Evolutionary conservation across 2,329 filamentous ascomycete genomes (phyloP).

Genomic region (Aspergillus versicolor): DNA sequence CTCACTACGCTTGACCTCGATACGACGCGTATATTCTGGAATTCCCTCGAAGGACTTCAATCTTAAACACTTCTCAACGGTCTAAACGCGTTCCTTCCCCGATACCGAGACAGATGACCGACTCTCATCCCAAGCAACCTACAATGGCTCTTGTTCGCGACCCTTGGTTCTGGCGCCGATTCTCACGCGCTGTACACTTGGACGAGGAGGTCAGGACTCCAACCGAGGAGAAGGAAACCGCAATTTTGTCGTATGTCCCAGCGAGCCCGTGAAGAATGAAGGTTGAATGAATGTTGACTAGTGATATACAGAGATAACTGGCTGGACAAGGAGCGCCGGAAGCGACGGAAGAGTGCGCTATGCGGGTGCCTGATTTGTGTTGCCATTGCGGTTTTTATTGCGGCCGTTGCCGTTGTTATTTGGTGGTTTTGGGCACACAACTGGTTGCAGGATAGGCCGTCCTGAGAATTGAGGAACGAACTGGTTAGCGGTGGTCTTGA

Average conservation of each 20-base stretch:
- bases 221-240: conserved; percentile 18
- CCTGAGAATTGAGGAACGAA: neutral
- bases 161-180: conserved; percentile 61
- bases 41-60: neutral
- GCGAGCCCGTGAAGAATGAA: neutral
- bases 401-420: conserved; percentile 42
- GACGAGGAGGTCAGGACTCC: conserved; percentile 48
- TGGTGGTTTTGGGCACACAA: conserved; percentile 43
- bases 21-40: neutral
- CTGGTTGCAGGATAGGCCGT: conserved; percentile 26
- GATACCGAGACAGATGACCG: neutral
- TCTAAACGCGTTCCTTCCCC: neutral
- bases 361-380: conserved; percentile 40
- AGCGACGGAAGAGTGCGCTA: conserved; percentile 50
- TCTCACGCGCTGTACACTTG: conserved; percentile 57
- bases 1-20: neutral
- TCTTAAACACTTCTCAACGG: neutral
- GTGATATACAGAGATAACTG: conserved; percentile 48
- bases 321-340: conserved; percentile 52
- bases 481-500: neutral
- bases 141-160: conserved; percentile 54
- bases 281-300: neutral
- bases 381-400: conserved; percentile 27
- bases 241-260: conserved; percentile 21
- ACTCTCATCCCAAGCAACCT: neutral